Evolutionary conservation across 129 eudicot species (phyloP).

Genomic region (Pittosporum tobira): DNA sequence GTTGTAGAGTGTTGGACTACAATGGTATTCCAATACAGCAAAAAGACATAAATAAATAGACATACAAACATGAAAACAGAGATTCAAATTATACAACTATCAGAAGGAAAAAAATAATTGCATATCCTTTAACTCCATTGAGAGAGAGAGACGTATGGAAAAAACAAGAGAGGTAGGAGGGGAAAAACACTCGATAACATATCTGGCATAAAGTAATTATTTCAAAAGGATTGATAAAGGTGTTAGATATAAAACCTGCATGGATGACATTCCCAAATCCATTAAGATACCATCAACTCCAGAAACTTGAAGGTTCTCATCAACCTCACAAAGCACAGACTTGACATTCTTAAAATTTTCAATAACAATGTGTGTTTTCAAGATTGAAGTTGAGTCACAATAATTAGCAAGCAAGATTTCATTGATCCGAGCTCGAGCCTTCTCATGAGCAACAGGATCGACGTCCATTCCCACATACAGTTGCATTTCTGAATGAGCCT

Average conservation of each 20-base stretch:
- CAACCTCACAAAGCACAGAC: constrained; percentile 53
- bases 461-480: constrained; percentile 69
- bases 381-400: constrained; percentile 19
- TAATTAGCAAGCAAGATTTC: constrained; percentile 24
- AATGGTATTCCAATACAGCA: not conserved
- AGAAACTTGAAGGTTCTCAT: constrained; percentile 35
- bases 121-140: no score
- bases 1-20: no score
- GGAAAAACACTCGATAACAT: not conserved
- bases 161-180: no score
- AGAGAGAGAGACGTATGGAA: not conserved
- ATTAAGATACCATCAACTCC: constrained; percentile 76
- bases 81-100: no score
- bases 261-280: constrained; percentile 99
- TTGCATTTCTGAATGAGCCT: constrained; percentile 81
- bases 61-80: no score
- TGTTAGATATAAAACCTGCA: constrained; percentile 56
- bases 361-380: constrained; percentile 42
- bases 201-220: no score
- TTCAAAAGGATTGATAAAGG: no score
- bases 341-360: constrained; percentile 58
- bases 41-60: not conserved
- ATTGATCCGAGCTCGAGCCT: constrained; percentile 51
- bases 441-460: constrained; percentile 89
- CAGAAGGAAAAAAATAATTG: no score